Conservation (phyloP, 1,139 yeast species). For the Taphrina sp. region DNA sequence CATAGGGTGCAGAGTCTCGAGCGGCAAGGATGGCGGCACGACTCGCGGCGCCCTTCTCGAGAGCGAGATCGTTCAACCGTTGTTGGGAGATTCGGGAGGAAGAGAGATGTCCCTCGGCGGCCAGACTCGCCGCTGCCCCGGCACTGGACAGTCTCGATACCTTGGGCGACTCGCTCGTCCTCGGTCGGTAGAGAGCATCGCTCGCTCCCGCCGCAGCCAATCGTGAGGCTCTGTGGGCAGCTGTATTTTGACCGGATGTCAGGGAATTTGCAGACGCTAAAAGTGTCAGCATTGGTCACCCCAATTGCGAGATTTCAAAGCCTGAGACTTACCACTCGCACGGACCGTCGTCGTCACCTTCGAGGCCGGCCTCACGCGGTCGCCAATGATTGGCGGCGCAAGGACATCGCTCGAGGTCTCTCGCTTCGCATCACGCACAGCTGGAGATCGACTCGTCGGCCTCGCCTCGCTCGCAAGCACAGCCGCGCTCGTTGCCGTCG, state of each 20-base stretch:
- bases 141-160: slow-evolving; percentile 21
- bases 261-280: slow-evolving; percentile 9
- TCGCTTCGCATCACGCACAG: too few relatives aligned
- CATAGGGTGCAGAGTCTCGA: slow-evolving; percentile 19
- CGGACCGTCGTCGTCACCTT: slow-evolving; percentile 17
- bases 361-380: not conserved
- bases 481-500: slow-evolving; percentile 17
- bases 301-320: not conserved
- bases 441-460: too few relatives aligned
- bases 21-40: slow-evolving; percentile 28
- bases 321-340: not conserved
- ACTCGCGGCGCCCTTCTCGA: slow-evolving; percentile 13
- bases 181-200: slow-evolving; percentile 21
- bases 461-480: slow-evolving; percentile 8
- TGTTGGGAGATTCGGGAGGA: slow-evolving; percentile 8
- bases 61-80: slow-evolving; percentile 2
- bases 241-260: slow-evolving; percentile 9
- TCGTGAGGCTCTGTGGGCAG: slow-evolving; percentile 26
- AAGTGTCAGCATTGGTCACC: not conserved
- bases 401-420: too few relatives aligned
- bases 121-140: slow-evolving; percentile 27
- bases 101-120: slow-evolving; percentile 9
- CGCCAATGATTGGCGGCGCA: slow-evolving; percentile 2
- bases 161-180: slow-evolving; percentile 1
- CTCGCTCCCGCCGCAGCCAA: slow-evolving; percentile 26